These are phyloP conservation scores for Torulaspora indica DNA, from an alignment of 805 yeast genomes.

Conservation along the genomic window DNA sequence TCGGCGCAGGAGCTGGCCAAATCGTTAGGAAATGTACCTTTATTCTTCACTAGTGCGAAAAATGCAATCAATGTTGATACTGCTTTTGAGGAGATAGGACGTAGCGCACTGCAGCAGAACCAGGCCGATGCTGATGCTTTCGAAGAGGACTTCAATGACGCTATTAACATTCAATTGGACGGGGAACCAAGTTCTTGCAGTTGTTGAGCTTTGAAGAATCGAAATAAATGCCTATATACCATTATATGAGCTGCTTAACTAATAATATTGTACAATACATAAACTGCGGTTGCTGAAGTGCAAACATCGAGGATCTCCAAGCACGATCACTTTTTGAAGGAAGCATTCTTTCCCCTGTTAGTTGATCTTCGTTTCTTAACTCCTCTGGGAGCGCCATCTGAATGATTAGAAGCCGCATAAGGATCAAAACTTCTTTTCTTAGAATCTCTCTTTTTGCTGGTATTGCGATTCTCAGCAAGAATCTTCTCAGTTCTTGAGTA, in stretches of 20 bases:
- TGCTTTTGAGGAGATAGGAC: constrained; percentile 93
- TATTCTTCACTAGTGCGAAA: constrained; percentile 96
- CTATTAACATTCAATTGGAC: constrained; percentile 90
- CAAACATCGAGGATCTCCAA: not conserved
- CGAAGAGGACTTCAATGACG: constrained; percentile 91
- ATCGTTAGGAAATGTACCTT: constrained; percentile 72
- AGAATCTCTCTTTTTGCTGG: constrained; percentile 13
- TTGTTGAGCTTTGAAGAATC: constrained; percentile 42
- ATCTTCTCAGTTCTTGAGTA: constrained; percentile 44
- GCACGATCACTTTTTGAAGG: constrained; percentile 26
- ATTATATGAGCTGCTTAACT: constrained; percentile 2
- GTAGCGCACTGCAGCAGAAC: constrained; percentile 93
- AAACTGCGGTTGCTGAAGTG: constrained; percentile 1
- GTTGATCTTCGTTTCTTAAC: constrained; percentile 40
- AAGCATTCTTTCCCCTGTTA: constrained; percentile 28
- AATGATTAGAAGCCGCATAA: constrained; percentile 40
- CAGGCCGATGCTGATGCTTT: constrained; percentile 64
- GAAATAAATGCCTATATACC: not conserved
- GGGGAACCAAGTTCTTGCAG: constrained; percentile 72
- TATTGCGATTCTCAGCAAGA: constrained; percentile 27
- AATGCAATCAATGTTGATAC: constrained; percentile 92
- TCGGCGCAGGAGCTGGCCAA: constrained; percentile 59
- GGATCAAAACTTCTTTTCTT: constrained; percentile 54
- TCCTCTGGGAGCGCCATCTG: constrained; percentile 47
- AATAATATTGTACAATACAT: constrained; percentile 7